Percentiles rank a stretch among this genome's conserved stretches.
Conservation (phyloP, 192 early-diverging fungal genomes). For the Chytriomyces sp. region DNA sequence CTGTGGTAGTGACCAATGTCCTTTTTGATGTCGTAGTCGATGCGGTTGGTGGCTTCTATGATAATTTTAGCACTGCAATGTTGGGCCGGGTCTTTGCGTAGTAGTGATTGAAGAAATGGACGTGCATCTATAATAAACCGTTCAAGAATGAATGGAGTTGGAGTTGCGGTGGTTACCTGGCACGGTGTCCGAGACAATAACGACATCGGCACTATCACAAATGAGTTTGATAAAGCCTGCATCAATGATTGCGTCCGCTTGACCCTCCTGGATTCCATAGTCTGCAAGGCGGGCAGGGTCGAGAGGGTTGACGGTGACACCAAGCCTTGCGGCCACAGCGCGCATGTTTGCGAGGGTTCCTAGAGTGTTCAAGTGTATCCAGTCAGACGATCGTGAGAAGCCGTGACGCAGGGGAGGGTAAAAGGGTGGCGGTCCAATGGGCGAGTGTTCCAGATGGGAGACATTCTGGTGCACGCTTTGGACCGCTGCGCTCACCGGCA, state of each 20-base stretch:
- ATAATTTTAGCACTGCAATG: slow-evolving; percentile 15
- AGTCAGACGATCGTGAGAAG: background rate
- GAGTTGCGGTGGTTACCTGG: too few relatives aligned
- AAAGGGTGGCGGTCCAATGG: too few relatives aligned
- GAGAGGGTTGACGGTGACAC: background rate
- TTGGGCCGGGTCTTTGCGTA: background rate
- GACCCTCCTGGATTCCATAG: background rate
- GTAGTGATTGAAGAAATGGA: slow-evolving; percentile 19
- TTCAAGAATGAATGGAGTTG: too few relatives aligned
- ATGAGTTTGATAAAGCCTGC: background rate
- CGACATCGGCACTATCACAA: background rate
- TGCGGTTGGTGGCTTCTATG: slow-evolving; percentile 3
- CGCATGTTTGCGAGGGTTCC: background rate
- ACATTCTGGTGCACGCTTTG: too few relatives aligned
- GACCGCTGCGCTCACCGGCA: too few relatives aligned
- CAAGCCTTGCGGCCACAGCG: background rate
- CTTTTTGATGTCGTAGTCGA: slow-evolving; percentile 1
- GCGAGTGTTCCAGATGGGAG: too few relatives aligned
- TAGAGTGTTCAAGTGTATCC: too few relatives aligned
- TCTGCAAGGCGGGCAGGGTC: background rate
- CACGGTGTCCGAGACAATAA: background rate
- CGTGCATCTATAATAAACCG: too few relatives aligned
- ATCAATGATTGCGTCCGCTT: background rate
- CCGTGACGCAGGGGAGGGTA: too few relatives aligned
- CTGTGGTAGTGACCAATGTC: slow-evolving; percentile 1